phyloP scores from a whole-genome alignment of 257 asterid genomes.

The Solanum verrucosum region DNA sequence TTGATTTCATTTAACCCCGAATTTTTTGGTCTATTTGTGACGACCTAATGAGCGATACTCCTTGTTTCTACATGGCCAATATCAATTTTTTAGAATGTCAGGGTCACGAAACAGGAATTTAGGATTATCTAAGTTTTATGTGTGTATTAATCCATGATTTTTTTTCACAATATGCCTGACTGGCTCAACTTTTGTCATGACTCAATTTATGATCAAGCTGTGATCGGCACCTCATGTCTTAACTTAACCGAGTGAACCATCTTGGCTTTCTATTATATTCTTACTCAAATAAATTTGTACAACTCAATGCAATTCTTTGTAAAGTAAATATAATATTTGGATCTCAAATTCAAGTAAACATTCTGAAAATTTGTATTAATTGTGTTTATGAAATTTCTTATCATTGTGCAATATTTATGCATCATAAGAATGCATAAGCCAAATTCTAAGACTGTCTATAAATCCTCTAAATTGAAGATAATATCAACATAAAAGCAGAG shows the following conservation, averaged over 20 bases:
- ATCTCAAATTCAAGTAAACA: background rate
- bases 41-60: no score
- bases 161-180: no score
- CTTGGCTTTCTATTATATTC: background rate
- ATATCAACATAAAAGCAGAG: background rate
- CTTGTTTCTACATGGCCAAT: no score
- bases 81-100: no score
- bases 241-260: background rate
- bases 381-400: background rate
- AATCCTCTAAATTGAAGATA: background rate
- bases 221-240: background rate
- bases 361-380: background rate
- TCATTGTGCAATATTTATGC: background rate
- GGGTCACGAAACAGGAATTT: no score
- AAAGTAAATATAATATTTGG: background rate
- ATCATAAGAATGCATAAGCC: fast-evolving
- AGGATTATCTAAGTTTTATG: no score
- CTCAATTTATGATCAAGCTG: background rate
- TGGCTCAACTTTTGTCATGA: background rate
- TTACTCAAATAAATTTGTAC: no score
- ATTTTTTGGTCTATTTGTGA: no score
- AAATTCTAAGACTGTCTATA: no score
- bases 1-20: no score
- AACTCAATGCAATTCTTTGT: background rate
- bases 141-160: no score